A percentile compares a stretch with the other conserved stretches of the same genome.
phyloP scores from a whole-genome alignment of 2,329 filamentous ascomycete genomes.

The Fusarium caatingaense region DNA sequence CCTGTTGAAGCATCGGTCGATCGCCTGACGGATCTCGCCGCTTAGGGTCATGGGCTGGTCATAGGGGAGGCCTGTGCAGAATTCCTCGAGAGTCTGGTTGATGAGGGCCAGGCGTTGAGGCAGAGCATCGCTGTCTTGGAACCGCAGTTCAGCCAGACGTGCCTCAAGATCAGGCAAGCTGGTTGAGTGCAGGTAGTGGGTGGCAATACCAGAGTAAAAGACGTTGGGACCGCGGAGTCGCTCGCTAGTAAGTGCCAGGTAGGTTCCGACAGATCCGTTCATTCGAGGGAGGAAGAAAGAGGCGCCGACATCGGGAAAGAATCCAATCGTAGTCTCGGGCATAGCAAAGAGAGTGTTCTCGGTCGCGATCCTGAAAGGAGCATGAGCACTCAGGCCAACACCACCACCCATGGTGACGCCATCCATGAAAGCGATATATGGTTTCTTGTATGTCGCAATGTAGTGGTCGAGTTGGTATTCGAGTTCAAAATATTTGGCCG shows the following conservation, averaged over 20 bases:
- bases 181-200: constrained; percentile 95
- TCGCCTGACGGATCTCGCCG: constrained; percentile 78
- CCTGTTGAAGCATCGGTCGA: constrained; percentile 84
- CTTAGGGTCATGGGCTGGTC: constrained; percentile 74
- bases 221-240: constrained; percentile 83
- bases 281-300: constrained; percentile 95
- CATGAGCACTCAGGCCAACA: constrained; percentile 92
- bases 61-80: constrained; percentile 83
- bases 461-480: constrained; percentile 98
- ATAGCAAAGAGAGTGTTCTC: constrained; percentile 97
- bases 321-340: constrained; percentile 98
- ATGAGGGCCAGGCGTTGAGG: constrained; percentile 76
- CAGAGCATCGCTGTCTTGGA: constrained; percentile 78
- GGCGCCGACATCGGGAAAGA: constrained; percentile 97
- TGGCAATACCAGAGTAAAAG: constrained; percentile 92
- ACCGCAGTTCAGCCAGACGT: constrained; percentile 88
- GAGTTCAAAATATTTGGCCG: constrained; percentile 87
- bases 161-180: constrained; percentile 83
- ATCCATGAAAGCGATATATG: constrained; percentile 95
- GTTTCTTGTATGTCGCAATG: constrained; percentile 93
- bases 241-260: constrained; percentile 92
- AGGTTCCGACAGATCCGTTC: constrained; percentile 87
- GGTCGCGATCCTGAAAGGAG: constrained; percentile 95
- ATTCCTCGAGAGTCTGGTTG: constrained; percentile 92
- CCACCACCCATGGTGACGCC: constrained; percentile 99